Base-by-base conservation (phyloP, 225 moss, liverwort and hornwort species). In the Bryum argenteum region DNA sequence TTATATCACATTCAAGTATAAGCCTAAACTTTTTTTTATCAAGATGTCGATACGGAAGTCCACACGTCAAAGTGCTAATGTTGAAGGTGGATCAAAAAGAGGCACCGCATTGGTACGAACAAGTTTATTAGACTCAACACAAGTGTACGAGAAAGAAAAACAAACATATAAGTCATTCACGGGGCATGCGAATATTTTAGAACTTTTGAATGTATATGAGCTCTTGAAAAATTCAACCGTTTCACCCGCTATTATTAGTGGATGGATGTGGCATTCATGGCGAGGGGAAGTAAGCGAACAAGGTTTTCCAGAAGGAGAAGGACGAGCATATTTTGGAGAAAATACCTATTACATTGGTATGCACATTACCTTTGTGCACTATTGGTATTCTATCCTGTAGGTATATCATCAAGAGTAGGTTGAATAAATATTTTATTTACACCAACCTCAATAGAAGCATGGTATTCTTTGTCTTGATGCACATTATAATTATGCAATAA, bases 231-330 rank as follows among this genome's bases (percentile, higher is more conserved):
- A 71, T 8, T 78, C 63, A 13, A 6, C 19, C 9, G 63, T 75
- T 20, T 63, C 45, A 17, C 63, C 71, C 0, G 0, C 43, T 0
- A 63, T 79, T 13, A 22, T 82, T 2, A 67, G 67, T 54, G 75
- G 63, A 0, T 83, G 83, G 83, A 79, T 83, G 83, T 83, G 83
- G 83, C 70, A 70, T 66, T 83, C 80, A 0, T 83, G 79, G 79
- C 77, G 38, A 55, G 77, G 77, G 19, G 63, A 54, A 8, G 11
- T 45, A 4, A 45, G 17, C 2, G 45, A 69, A 2, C 57, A 65
- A 10, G 43, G 24, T 2, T 51, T 59, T 17, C 71, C 71, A 0
- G 67, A 69, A 75, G 84, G 81, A 58, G 75, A 81, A 65, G 84
- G 84, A 71, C 78, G 68, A 58, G 81, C 80, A 38, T 84, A 45